Evolutionary conservation across 2,329 filamentous ascomycete genomes (phyloP), one percentile per base, ranked within the genome.

Genomic region (Plenodomus tracheiphilus): DNA sequence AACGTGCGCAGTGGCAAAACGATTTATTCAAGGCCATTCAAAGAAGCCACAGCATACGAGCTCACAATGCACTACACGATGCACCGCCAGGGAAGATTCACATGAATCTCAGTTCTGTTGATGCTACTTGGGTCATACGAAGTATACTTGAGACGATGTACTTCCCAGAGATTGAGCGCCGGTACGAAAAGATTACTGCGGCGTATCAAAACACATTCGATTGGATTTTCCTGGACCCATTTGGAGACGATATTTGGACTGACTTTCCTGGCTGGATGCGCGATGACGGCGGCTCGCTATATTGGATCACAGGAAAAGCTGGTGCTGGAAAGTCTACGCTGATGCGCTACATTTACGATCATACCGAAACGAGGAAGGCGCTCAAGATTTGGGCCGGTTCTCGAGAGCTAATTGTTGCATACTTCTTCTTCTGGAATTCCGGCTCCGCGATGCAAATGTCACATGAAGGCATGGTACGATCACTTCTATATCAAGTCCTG

Each of bases 311-410:
- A 17, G 77, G 77, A 1, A 79, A 77, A 39, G 70, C 76, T 1
- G 77, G 77, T 0, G 74, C 74, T 15, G 77, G 77, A 7, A 79
- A 79, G 47, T 78, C 75, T 0, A 79, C 75, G 0, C 49, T 79
- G 17, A 77, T 79, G 73, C 56, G 57, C 37, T 61, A 47, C 59
- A 2, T 53, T 45, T 39, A 37, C 19, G 39, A 58, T 25, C 13
- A 36, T 10, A n/a, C 45, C 1, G 39, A 41, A 17, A 4, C 16
- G 16, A 13, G 6, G 2, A 6, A 8, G 3, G 17, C 32, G 2
- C 35, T 59, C 11, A 28, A 43, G 18, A 10, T 49, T 1, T 79
- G 77, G 76, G 68, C 74, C 0, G 54, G 28, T 0, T 43, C 49
- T 0, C 51, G 56, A 4, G 57, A 62, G 2, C 47, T 61, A 1